Base-by-base conservation (phyloP, 306 rosid species). In the Oxytropis ochrocephala region DNA sequence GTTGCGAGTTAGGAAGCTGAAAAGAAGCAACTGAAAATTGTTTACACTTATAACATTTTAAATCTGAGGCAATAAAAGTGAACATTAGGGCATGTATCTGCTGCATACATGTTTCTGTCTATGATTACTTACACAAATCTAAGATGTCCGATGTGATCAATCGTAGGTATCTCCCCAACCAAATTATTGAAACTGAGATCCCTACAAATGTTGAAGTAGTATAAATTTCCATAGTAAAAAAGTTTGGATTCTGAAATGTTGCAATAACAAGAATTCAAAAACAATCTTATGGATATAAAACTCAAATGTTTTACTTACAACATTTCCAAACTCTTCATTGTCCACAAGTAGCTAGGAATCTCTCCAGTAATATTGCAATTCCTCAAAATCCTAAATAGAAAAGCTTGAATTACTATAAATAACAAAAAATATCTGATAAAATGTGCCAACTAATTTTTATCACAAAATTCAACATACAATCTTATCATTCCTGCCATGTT, bases 141-240 rank as follows among this genome's bases (percentile, higher is more conserved):
- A 61, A 82, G 19, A 60, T 59, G 82, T 68, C 75, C 71, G 29
- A 66, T 77, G 53, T 46, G 80, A 36, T 11, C 2, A 42, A 74
- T 48, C 0, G 55, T 50, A 24, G 97, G 96, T 84, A 93, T 74
- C 80, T 85, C 68, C 80, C 98, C 98, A 21, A 77, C 84, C 79
- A 93, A 74, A 48, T 86, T 80, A 72, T 93, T 93, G 78, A 90
- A 93, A 84, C 96, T 88, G 72, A 90, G 80, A 81, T 93, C 98
- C 81, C 98, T 93, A 36, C 36, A 64, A 72, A 58, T 70, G 57
- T 78, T 49, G 46, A 59, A 67, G 62, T 18, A 66, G 49, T 44
- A 53, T 55, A 47, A 61, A 64, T n/a, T 33, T 62, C 65, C 72
- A 16, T 2, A 8, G 35, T 65, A 43, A 50, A 36, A 42, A 47